phyloP scores from a whole-genome alignment of 352 stramenopile genomes.

The Detonula confervacea region DNA sequence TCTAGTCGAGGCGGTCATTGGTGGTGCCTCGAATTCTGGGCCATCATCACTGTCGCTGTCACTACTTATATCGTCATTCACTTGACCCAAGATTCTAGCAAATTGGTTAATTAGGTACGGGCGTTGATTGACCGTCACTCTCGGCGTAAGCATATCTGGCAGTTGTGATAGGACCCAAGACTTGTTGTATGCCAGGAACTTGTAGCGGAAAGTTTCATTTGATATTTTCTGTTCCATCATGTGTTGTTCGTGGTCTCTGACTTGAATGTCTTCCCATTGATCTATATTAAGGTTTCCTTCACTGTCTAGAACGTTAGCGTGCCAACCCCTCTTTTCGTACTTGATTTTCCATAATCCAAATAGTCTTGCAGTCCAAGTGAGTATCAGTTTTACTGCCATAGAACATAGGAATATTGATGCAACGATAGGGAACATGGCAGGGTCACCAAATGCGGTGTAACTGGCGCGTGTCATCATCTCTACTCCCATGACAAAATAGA shows the following conservation, averaged over 20 bases:
- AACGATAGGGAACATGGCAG: conserved; percentile 82
- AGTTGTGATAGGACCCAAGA: conserved; percentile 96
- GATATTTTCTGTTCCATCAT: conserved; percentile 97
- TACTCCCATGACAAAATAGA: conserved; percentile 94
- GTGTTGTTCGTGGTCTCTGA: conserved; percentile 93
- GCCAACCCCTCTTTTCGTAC: conserved; percentile 95
- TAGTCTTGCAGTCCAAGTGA: conserved; percentile 88
- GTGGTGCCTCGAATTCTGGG: conserved; percentile 90
- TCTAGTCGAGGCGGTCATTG: conserved; percentile 89
- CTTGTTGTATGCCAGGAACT: conserved; percentile 97
- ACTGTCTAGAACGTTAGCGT: conserved; percentile 89
- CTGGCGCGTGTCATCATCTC: conserved; percentile 94
- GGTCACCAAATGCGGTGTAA: conserved; percentile 97
- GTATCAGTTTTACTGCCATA: conserved; percentile 81
- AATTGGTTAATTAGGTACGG: conserved; percentile 97
- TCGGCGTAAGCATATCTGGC: conserved; percentile 93
- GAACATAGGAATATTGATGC: conserved; percentile 56
- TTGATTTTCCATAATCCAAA: conserved; percentile 95
- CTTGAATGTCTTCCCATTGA: conserved; percentile 92
- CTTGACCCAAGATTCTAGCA: conserved; percentile 91
- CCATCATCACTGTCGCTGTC: conserved; percentile 89
- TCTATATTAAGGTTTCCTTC: conserved; percentile 91
- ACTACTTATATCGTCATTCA: conserved; percentile 93
- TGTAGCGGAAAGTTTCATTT: conserved; percentile 95
- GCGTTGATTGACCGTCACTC: conserved; percentile 89